Percentiles rank a stretch among this genome's conserved stretches.
Conservation (phyloP, 192 early-diverging fungal species). For the Pecoramyces ruminantium region DNA sequence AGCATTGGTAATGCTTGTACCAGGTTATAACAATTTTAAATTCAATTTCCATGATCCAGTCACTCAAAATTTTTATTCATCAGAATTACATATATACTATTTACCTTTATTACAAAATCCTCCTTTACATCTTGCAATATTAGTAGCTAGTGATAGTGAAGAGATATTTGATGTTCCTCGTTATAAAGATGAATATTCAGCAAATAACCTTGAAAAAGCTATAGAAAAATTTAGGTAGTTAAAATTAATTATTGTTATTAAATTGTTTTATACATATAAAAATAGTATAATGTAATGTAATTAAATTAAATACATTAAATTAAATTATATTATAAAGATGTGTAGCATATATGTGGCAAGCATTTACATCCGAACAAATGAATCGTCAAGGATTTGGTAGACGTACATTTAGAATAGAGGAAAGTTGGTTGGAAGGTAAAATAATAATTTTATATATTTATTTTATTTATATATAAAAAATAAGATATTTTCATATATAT, state of each 20-base stretch:
- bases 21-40: not conserved
- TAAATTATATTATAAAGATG: too few relatives aligned
- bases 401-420: constrained; percentile 47
- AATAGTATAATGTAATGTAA: too few relatives aligned
- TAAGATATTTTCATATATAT: not conserved
- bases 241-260: too few relatives aligned
- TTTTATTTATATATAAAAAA: not conserved
- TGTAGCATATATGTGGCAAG: constrained; percentile 54
- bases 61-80: not conserved
- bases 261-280: too few relatives aligned
- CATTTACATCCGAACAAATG: constrained; percentile 51
- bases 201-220: constrained; percentile 26
- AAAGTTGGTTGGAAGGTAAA: constrained; percentile 12
- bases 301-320: too few relatives aligned
- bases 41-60: not conserved
- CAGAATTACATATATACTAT: not conserved
- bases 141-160: constrained; percentile 36
- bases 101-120: constrained; percentile 13
- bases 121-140: constrained; percentile 32
- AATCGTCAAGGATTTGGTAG: constrained; percentile 48
- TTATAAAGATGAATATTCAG: constrained; percentile 16
- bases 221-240: constrained; percentile 30
- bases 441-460: not conserved
- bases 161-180: constrained; percentile 39
- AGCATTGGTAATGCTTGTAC: not conserved